Evolutionary conservation across 2,329 filamentous ascomycete genomes (phyloP).

Genomic region (Coniella lustricola): DNA sequence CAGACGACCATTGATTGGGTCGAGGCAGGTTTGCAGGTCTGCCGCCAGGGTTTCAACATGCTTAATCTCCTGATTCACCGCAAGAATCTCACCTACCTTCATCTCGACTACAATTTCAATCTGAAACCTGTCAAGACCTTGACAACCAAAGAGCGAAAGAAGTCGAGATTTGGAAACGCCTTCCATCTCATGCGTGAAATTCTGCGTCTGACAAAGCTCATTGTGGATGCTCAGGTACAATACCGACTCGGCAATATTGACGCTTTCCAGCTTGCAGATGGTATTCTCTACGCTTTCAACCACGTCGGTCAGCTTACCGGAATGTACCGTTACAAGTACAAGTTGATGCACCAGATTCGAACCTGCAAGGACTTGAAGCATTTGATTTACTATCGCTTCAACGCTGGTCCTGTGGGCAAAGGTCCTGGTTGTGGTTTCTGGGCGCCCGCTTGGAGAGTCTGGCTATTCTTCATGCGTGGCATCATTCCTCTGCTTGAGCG

Average conservation of each 20-base stretch:
- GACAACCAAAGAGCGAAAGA: constrained; percentile 98
- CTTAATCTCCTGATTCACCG: constrained; percentile 93
- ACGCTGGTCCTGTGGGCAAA: constrained; percentile 92
- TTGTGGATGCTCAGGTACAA: constrained; percentile 97
- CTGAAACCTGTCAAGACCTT: constrained; percentile 97
- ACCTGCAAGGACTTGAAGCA: constrained; percentile 99
- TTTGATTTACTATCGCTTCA: constrained; percentile 98
- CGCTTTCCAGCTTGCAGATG: constrained; percentile 95
- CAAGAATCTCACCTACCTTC: constrained; percentile 96
- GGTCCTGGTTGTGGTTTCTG: constrained; percentile 98
- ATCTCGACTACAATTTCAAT: constrained; percentile 99
- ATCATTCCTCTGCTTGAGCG: constrained; percentile 94
- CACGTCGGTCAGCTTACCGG: constrained; percentile 96
- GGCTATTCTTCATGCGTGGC: constrained; percentile 98
- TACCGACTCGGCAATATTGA: constrained; percentile 97
- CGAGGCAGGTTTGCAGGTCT: constrained; percentile 95
- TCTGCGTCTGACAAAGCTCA: constrained; percentile 87
- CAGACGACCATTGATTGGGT: constrained; percentile 99
- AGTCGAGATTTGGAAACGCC: constrained; percentile 97
- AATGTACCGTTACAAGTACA: constrained; percentile 99
- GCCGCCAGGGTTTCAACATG: constrained; percentile 98
- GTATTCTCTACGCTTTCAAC: constrained; percentile 99
- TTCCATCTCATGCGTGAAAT: constrained; percentile 99
- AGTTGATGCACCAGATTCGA: constrained; percentile 98
- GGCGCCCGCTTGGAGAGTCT: constrained; percentile 97